Percentiles rank a stretch among this genome's conserved stretches.
These are phyloP conservation scores for Grifola frondosa DNA, from an alignment of 1,284 basidiomycete species.

Conservation along the genomic window DNA sequence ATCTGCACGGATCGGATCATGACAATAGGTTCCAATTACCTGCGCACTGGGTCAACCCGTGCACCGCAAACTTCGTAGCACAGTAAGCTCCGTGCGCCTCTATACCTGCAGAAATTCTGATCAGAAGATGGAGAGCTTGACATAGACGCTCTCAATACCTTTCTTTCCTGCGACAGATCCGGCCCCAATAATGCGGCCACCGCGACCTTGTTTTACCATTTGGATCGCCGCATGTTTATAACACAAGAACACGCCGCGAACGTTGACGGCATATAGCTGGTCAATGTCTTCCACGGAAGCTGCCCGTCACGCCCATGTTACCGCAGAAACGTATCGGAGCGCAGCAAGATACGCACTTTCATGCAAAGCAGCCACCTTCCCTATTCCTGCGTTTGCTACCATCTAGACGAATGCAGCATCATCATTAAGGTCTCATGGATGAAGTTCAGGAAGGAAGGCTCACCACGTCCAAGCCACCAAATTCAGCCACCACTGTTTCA, in stretches of 20 bases:
- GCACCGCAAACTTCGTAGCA: constrained; percentile 25
- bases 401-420: not conserved
- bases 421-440: not conserved
- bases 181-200: constrained; percentile 42
- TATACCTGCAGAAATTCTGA: not conserved
- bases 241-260: constrained; percentile 33
- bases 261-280: constrained; percentile 23
- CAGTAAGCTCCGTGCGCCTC: constrained; percentile 18
- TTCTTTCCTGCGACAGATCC: constrained; percentile 29
- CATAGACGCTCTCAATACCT: constrained; percentile 6
- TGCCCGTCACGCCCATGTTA: not conserved
- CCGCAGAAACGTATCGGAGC: too few species aligned
- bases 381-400: constrained; percentile 5
- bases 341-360: constrained; percentile 10
- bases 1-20: too few species aligned
- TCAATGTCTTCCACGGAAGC: constrained; percentile 13
- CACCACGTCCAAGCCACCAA: constrained; percentile 2
- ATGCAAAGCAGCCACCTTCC: constrained; percentile 21
- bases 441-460: not conserved
- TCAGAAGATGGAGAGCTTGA: not conserved
- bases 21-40: constrained; percentile 10
- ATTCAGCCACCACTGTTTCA: not conserved
- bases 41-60: constrained; percentile 23
- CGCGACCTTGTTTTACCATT: constrained; percentile 43
- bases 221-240: constrained; percentile 39